A percentile compares a stretch with the other conserved stretches of the same genome.
Evolutionary conservation across 352 stramenopile species (phyloP).

Genomic region (Globisporangium solare): DNA sequence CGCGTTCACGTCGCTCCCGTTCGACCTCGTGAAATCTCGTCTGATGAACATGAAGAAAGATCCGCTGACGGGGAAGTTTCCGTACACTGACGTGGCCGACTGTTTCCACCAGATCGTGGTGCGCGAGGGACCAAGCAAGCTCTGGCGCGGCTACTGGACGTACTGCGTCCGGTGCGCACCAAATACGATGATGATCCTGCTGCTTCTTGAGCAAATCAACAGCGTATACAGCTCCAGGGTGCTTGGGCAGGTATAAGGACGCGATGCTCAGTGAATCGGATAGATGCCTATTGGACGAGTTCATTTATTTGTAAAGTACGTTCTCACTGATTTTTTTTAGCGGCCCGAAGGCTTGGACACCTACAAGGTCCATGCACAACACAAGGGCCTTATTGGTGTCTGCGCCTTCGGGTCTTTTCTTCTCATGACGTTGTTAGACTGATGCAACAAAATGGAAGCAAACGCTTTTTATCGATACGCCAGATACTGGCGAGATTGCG

Average conservation of each 20-base stretch:
- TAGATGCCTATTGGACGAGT: too few species aligned
- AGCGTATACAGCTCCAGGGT: slow-evolving; percentile 50
- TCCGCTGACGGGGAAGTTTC: slow-evolving; percentile 82
- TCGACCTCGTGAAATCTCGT: slow-evolving; percentile 98
- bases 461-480: too few species aligned
- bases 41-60: slow-evolving; percentile 97
- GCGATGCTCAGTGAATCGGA: background rate
- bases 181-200: slow-evolving; percentile 99
- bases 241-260: background rate
- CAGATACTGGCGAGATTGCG: too few species aligned
- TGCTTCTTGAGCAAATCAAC: slow-evolving; percentile 96
- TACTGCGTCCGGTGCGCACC: slow-evolving; percentile 98
- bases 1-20: slow-evolving; percentile 96
- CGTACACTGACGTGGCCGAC: slow-evolving; percentile 93
- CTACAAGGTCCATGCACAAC: too few species aligned
- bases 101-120: slow-evolving; percentile 93
- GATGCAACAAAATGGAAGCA: too few species aligned
- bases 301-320: too few species aligned
- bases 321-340: too few species aligned
- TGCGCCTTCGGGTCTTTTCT: too few species aligned
- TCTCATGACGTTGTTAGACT: too few species aligned
- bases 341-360: too few species aligned
- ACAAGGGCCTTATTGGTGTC: too few species aligned
- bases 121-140: slow-evolving; percentile 92
- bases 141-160: slow-evolving; percentile 97